These are phyloP conservation scores for Rauvolfia tetraphylla DNA, from an alignment of 257 asterid genomes.

Conservation along the genomic window DNA sequence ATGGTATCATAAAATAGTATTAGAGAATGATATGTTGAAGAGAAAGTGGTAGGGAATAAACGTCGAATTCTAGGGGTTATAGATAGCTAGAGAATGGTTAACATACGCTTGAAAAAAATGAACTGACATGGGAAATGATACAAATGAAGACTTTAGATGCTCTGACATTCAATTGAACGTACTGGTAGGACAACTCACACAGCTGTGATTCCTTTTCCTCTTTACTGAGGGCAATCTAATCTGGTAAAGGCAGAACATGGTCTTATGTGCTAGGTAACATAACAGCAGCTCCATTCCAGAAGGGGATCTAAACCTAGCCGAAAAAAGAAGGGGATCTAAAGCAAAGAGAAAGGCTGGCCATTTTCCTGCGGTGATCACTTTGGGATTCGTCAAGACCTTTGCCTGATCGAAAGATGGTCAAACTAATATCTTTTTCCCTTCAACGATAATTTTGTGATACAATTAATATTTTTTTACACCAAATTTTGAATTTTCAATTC, in stretches of 20 bases:
- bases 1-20: too few species aligned
- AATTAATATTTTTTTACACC: too few species aligned
- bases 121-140: not conserved
- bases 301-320: too few species aligned
- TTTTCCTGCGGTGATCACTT: not conserved
- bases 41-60: not conserved
- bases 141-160: not conserved
- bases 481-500: too few species aligned
- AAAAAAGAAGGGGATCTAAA: not conserved
- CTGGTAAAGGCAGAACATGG: not conserved
- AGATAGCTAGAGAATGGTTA: too few species aligned
- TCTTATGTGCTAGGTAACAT: not conserved
- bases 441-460: not conserved
- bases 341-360: not conserved
- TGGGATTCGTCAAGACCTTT: not conserved
- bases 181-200: not conserved
- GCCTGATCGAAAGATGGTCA: not conserved
- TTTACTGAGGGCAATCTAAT: not conserved
- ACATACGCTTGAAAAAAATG: not conserved
- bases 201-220: not conserved
- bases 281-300: not conserved
- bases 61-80: not conserved
- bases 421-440: not conserved
- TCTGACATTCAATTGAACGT: not conserved
- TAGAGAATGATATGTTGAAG: too few species aligned